A percentile compares a stretch with the other conserved stretches of the same genome.
phyloP scores from a whole-genome alignment of 495 filamentous ascomycete species.

The Xylaria grammica region DNA sequence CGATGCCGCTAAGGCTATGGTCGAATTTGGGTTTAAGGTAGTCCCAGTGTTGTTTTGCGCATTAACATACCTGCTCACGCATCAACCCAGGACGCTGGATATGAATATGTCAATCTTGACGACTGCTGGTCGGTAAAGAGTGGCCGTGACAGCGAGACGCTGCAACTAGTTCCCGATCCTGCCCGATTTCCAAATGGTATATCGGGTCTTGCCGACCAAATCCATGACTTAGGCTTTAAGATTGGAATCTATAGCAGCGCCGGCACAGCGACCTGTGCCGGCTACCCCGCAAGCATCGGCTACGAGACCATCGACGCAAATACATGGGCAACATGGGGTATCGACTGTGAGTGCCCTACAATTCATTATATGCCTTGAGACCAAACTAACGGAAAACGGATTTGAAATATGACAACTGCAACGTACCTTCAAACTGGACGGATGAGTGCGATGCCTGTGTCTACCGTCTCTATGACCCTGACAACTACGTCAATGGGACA shows the following conservation, averaged over 20 bases:
- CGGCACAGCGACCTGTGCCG: constrained; percentile 66
- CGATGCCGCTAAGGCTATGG: constrained; percentile 55
- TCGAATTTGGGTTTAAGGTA: constrained; percentile 31
- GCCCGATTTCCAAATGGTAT: constrained; percentile 68
- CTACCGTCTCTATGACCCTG: constrained; percentile 30
- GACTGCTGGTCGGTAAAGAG: constrained; percentile 69
- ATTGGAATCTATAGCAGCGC: constrained; percentile 71
- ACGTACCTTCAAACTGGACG: constrained; percentile 52
- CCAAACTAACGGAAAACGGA: constrained; percentile 32
- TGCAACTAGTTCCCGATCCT: constrained; percentile 60
- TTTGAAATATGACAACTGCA: constrained; percentile 78
- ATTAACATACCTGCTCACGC: neutral
- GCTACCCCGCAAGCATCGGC: constrained; percentile 65
- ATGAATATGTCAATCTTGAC: constrained; percentile 67
- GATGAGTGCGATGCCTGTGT: constrained; percentile 25
- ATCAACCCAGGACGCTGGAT: constrained; percentile 63
- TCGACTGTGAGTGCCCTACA: constrained; percentile 57
- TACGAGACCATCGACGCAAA: constrained; percentile 67
- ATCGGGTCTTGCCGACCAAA: constrained; percentile 57
- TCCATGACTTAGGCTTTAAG: constrained; percentile 66
- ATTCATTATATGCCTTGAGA: neutral
- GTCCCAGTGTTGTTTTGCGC: neutral
- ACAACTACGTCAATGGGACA: constrained; percentile 38
- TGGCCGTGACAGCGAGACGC: constrained; percentile 47
- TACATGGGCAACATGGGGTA: constrained; percentile 67